Conservation (phyloP, 1,284 basidiomycete species). For the Austroboletus olivaceoglutinosus region DNA sequence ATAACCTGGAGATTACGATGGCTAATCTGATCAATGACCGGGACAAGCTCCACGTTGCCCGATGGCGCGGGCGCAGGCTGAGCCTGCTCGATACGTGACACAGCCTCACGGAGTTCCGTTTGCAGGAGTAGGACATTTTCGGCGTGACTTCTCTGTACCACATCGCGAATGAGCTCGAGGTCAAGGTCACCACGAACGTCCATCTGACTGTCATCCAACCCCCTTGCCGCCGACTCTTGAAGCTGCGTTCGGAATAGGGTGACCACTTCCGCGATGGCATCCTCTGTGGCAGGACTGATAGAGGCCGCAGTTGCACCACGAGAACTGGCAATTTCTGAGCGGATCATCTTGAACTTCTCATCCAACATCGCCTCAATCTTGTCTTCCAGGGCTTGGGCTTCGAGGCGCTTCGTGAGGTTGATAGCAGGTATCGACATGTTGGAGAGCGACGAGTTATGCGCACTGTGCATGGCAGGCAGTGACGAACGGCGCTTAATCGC, state of each 20-base stretch:
- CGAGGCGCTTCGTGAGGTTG: constrained; percentile 55
- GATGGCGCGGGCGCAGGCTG: constrained; percentile 19
- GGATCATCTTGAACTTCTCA: constrained; percentile 59
- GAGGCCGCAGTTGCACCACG: constrained; percentile 22
- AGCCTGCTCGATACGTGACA: constrained; percentile 38
- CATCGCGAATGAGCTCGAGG: constrained; percentile 68
- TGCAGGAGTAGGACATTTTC: constrained; percentile 57
- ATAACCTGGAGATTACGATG: constrained; percentile 56
- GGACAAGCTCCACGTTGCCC: constrained; percentile 32
- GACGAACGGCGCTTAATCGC: constrained; percentile 54
- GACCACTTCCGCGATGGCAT: constrained; percentile 63
- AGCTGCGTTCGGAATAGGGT: constrained; percentile 65
- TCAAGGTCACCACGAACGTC: constrained; percentile 75
- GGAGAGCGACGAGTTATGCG: constrained; percentile 40
- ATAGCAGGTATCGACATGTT: constrained; percentile 45
- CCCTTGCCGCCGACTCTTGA: constrained; percentile 55
- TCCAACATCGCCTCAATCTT: constrained; percentile 61
- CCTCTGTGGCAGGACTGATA: constrained; percentile 49
- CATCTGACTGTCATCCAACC: constrained; percentile 61
- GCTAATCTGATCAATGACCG: constrained; percentile 55
- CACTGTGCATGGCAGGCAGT: constrained; percentile 53
- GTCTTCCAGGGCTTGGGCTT: constrained; percentile 58
- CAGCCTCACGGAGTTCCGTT: constrained; percentile 51
- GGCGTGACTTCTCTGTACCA: constrained; percentile 65
- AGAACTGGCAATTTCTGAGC: constrained; percentile 38